Evolutionary conservation across 331 rosid species (phyloP).

Genomic region (Rhamnella rubrinervis): DNA sequence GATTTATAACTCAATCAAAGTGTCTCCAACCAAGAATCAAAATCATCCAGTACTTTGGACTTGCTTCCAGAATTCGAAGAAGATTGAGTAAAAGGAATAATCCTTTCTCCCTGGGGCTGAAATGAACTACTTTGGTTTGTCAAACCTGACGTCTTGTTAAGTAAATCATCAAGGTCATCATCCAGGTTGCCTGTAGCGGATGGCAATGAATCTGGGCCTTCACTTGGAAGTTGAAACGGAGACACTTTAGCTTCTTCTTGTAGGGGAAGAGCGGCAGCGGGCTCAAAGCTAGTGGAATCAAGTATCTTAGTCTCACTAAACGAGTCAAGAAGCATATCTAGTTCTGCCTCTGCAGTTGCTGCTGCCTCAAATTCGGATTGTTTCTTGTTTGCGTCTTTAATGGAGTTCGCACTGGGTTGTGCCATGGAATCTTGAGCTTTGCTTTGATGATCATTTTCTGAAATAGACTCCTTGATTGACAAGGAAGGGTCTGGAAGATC

Average conservation of each 20-base stretch:
- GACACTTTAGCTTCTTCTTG: constrained; percentile 26
- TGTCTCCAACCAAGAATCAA: constrained; percentile 82
- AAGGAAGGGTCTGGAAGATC: constrained; percentile 23
- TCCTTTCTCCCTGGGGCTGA: constrained; percentile 31
- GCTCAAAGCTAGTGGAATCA: constrained; percentile 21
- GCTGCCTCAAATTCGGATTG: constrained; percentile 42
- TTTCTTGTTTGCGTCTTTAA: constrained; percentile 27
- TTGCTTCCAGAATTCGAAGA: constrained; percentile 40
- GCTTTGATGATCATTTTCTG: constrained; percentile 27
- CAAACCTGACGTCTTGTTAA: constrained; percentile 52
- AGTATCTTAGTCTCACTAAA: constrained; percentile 40
- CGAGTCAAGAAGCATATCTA: constrained; percentile 71
- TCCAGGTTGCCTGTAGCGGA: constrained; percentile 43
- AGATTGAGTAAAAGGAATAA: constrained; percentile 24
- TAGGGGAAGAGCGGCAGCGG: constrained; percentile 20
- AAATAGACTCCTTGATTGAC: constrained; percentile 13
- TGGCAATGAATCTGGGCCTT: constrained; percentile 30
- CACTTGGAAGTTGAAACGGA: constrained; percentile 28
- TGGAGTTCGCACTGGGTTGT: constrained; percentile 21
- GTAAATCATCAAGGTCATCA: constrained; percentile 68
- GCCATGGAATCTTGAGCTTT: constrained; percentile 19
- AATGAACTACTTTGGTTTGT: constrained; percentile 5
- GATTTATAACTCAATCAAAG: constrained; percentile 35
- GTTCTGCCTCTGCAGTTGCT: constrained; percentile 57
- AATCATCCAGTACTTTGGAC: constrained; percentile 48